Base-by-base conservation (phyloP, 768 basidiomycete genomes). In the Cantharellus anzutake region DNA sequence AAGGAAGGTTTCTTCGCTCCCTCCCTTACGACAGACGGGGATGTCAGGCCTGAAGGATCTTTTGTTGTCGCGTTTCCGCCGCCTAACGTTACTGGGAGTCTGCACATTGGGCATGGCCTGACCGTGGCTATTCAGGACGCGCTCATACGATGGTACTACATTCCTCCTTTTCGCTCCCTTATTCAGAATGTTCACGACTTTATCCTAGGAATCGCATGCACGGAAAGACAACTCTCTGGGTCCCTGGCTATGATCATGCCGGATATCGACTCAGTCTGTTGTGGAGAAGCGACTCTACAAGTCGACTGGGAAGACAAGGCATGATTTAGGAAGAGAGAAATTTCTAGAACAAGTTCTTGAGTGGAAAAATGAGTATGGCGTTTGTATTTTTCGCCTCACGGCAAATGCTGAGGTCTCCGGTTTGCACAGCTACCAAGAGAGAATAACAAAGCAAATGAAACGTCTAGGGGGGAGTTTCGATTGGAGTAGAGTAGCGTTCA, bases 201-300 rank as follows among this genome's bases (percentile, higher is more conserved):
- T 1, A 29, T 29, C 20, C 14, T 59, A 91, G 88, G 90, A 90
- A 92, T 69, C 89, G 94, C 41, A 99, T 98, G 96, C 73, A 85
- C 44, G 94, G 94, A 1, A 87, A 83, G 71, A 89, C 88, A 5
- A 84, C 86, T 0, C 74, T 98, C 0, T 98, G 85, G 67, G 79
- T 83, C 2, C 96, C 96, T 0, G 96, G 96, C 14, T 99, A 93
- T 67, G 96, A 99, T 71, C 96, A 99, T 66, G 96, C 96, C 0
- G 93, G 94, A 98, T 99, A 62, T 93, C 93, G 0, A 98, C 96
- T 0, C 96, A 99, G 71, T 88, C 88, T 51, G 94, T 99, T 14
- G 94, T 98, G 1, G 96, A 98, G 70, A 91, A 90, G 70, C 78
- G 92, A 16, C 67, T 98, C 41, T 85, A 80, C 74, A 99, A 94